Evolutionary conservation across 2,329 filamentous ascomycete genomes (phyloP).

Genomic region (Sclerotinia borealis): DNA sequence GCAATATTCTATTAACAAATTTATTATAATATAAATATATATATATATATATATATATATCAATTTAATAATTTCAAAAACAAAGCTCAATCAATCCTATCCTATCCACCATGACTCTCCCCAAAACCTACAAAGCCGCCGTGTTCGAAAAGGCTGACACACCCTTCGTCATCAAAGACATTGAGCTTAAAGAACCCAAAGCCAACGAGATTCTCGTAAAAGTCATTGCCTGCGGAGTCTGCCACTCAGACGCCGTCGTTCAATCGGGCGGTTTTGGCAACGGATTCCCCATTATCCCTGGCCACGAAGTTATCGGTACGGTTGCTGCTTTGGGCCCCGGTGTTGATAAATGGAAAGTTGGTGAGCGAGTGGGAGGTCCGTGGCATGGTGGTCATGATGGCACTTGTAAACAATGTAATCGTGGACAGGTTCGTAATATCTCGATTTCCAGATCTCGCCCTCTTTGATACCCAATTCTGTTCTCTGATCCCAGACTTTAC

Average conservation of each 20-base stretch:
- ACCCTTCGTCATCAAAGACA: constrained; percentile 52
- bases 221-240: constrained; percentile 66
- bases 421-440: too few relatives aligned
- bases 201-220: constrained; percentile 61
- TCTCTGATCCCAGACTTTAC: too few relatives aligned
- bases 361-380: constrained; percentile 59
- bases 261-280: constrained; percentile 47
- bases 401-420: constrained; percentile 56
- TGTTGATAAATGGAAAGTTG: constrained; percentile 53
- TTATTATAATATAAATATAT: too few relatives aligned
- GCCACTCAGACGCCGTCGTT: constrained; percentile 51
- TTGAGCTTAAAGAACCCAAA: constrained; percentile 50
- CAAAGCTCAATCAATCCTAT: neutral
- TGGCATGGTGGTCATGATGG: constrained; percentile 62
- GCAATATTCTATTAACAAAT: too few relatives aligned
- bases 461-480: too few relatives aligned
- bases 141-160: constrained; percentile 48
- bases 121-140: constrained; percentile 62
- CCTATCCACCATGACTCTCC: constrained; percentile 37
- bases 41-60: too few relatives aligned
- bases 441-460: too few relatives aligned
- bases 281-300: constrained; percentile 55
- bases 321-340: constrained; percentile 54
- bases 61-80: neutral
- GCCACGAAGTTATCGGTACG: constrained; percentile 67